Base-by-base conservation (phyloP, 257 asterid species). In the Solanum pimpinellifolium region DNA sequence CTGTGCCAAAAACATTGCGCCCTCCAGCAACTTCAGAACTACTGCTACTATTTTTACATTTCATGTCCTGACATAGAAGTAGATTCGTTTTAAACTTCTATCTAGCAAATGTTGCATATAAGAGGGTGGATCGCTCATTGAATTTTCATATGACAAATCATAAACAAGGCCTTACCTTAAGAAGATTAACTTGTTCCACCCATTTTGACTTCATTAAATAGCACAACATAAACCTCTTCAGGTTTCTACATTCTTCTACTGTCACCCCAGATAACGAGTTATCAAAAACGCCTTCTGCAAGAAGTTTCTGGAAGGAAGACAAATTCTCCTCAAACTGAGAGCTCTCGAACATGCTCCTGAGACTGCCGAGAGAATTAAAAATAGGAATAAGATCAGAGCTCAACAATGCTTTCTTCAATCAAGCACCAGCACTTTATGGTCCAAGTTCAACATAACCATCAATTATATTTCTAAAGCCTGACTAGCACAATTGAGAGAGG, bases 221-320 rank as follows among this genome's bases (percentile, higher is more conserved):
- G 95, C 92, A 91, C 70, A 95, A 88, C 69, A 92, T 87, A 52
- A 88, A 86, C 87, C 90, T 91, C 95, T 92, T 95, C 87, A 95
- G 82, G 89, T 83, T 87, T 89, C 89, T 88, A 87, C 93, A 89
- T 72, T 94, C 98, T 84, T 94, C 96, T 37, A 88, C 44, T 74
- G 89, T 89, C 87, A 89, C 85, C 85, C 94, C 95, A 20, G 92
- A 56, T 11, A 91, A 70, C 14, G 96, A 89, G 92, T 91, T 92
- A 86, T 95, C 98, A 14, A 95, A 90, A 87, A 94, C 92, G 39
- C 98, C 98, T 83, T 90, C 94, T 12, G 91, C 92, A 56, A 95
- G 96, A 82, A 95, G 94, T 86, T 90, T 94, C 90, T 95, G 98
- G 92, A 94, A 95, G 87, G 94, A 90, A 80, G 91, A 88, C 85